Percentiles rank a stretch among this genome's conserved stretches.
Conservation (phyloP, 129 eudicot species). For the Helichrysum umbraculigerum region DNA sequence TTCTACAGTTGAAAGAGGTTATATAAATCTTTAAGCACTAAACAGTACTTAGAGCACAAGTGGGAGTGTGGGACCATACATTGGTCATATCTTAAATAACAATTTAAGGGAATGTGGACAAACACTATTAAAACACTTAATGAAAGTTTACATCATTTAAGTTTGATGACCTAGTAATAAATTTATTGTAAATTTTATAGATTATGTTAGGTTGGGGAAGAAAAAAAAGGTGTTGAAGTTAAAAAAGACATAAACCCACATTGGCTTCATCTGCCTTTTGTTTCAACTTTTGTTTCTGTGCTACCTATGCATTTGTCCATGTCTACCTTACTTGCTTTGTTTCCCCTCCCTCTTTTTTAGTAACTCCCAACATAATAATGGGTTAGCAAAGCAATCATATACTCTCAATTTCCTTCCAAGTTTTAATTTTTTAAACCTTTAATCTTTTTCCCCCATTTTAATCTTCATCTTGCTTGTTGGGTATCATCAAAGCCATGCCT, state of each 20-base stretch:
- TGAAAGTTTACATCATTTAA: neutral
- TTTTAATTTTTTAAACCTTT: conserved; percentile 6
- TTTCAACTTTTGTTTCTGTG: conserved; percentile 50
- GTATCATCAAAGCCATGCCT: conserved; percentile 31
- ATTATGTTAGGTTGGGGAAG: conserved; percentile 29
- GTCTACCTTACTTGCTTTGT: conserved; percentile 38
- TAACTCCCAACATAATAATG: conserved; percentile 22
- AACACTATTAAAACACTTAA: conserved; percentile 8
- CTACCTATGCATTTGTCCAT: conserved; percentile 47
- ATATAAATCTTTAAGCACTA: neutral
- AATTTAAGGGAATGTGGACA: conserved; percentile 9
- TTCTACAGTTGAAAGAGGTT: neutral
- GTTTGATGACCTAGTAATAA: neutral
- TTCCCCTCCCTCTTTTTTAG: conserved; percentile 27
- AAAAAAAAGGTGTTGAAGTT: conserved; percentile 25
- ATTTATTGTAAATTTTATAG: neutral
- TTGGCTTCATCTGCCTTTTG: conserved; percentile 46
- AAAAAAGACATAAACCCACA: conserved; percentile 36
- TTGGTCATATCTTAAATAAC: neutral
- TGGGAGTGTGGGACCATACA: conserved; percentile 8
- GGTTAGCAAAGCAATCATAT: conserved; percentile 39
- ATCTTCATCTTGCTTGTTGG: neutral
- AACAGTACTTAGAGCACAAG: neutral
- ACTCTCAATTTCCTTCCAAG: conserved; percentile 43
- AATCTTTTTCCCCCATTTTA: conserved; percentile 2